Evolutionary conservation across 2,329 filamentous ascomycete species (phyloP).

Genomic region (Phaeosphaeriaceae sp.): DNA sequence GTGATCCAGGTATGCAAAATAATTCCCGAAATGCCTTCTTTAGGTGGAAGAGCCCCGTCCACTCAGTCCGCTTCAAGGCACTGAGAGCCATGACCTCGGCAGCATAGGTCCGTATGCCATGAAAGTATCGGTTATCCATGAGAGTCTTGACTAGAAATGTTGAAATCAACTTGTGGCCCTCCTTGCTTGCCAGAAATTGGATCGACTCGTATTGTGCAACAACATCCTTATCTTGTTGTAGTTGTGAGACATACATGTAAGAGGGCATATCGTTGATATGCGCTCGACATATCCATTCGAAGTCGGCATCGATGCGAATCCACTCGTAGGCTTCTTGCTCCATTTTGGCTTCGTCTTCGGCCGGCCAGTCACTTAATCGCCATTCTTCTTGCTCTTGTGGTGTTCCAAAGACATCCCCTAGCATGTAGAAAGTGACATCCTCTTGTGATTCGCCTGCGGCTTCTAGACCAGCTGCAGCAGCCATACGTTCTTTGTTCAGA

Average conservation of each 20-base stretch:
- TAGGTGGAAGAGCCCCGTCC: slow-evolving; percentile 83
- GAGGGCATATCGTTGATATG: slow-evolving; percentile 77
- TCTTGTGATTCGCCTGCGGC: slow-evolving; percentile 69
- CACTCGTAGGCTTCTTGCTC: slow-evolving; percentile 97
- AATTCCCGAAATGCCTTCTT: slow-evolving; percentile 85
- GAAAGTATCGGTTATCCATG: slow-evolving; percentile 90
- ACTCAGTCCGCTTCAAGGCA: slow-evolving; percentile 63
- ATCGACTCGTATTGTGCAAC: slow-evolving; percentile 79
- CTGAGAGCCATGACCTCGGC: slow-evolving; percentile 79
- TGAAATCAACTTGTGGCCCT: slow-evolving; percentile 80
- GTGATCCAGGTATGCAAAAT: slow-evolving; percentile 80
- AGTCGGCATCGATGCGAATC: slow-evolving; percentile 97
- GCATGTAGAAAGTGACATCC: slow-evolving; percentile 84
- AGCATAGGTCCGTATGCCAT: slow-evolving; percentile 88
- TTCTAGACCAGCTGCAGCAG: slow-evolving; percentile 68
- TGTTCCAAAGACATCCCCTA: slow-evolving; percentile 87
- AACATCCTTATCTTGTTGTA: slow-evolving; percentile 96
- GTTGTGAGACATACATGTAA: slow-evolving; percentile 97
- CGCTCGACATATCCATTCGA: slow-evolving; percentile 94
- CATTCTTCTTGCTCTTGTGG: slow-evolving; percentile 83
- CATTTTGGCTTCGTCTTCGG: slow-evolving; percentile 89
- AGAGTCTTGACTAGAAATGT: slow-evolving; percentile 89
- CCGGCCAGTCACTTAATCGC: slow-evolving; percentile 86
- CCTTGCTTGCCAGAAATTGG: slow-evolving; percentile 71
- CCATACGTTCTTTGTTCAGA: slow-evolving; percentile 77